Percentiles rank a stretch among this genome's conserved stretches.
Conservation (phyloP, 805 yeast species). For the Teunomyces funiuensis region DNA sequence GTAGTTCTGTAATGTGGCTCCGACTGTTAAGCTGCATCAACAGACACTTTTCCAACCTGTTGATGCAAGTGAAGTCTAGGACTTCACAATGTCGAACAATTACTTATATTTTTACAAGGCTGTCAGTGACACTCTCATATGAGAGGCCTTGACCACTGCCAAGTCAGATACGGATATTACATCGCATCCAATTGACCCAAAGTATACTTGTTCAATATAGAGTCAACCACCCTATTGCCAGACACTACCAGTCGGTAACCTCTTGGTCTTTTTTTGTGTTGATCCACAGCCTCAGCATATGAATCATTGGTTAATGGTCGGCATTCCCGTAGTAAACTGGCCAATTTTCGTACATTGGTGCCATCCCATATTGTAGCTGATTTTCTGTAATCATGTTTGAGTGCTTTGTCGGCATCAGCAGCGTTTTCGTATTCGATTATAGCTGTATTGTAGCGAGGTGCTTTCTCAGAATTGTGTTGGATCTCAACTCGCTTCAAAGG, state of each 20-base stretch:
- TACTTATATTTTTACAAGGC: conserved; percentile 3
- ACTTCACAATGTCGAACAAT: conserved; percentile 3
- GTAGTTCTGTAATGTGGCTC: conserved; percentile 5
- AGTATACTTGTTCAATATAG: conserved; percentile 6
- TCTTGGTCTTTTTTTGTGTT: neutral
- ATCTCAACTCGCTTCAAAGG: conserved; percentile 18
- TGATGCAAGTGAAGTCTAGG: conserved; percentile 1
- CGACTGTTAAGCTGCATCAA: neutral
- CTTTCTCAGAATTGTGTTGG: conserved; percentile 5
- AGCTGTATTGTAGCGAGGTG: conserved; percentile 40
- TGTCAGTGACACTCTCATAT: neutral
- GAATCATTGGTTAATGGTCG: neutral
- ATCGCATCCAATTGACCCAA: conserved; percentile 4
- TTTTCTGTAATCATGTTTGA: conserved; percentile 40
- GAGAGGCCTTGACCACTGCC: neutral
- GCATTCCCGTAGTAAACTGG: conserved; percentile 46
- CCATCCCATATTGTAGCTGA: conserved; percentile 49
- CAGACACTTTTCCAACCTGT: neutral
- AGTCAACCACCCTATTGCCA: neutral
- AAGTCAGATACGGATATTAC: conserved; percentile 8
- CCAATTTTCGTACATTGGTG: conserved; percentile 41
- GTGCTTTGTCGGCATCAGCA: conserved; percentile 34
- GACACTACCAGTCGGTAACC: neutral
- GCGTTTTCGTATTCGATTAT: conserved; percentile 28
- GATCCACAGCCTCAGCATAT: neutral